Conservation (phyloP, 208 protist species). For the Crithidia sp. region DNA sequence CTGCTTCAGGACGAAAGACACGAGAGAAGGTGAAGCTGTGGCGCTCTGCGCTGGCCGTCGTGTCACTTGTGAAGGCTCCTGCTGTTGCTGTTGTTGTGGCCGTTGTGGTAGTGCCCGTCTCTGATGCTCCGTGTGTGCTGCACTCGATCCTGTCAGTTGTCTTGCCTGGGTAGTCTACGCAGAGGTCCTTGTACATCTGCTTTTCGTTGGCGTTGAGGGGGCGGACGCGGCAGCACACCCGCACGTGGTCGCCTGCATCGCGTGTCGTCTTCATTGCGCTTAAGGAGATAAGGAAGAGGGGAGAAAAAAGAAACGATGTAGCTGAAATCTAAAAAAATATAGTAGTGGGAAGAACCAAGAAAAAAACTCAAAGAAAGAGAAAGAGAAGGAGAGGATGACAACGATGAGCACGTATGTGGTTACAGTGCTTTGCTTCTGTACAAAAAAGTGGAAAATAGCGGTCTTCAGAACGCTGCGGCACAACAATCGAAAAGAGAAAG, state of each 20-base stretch:
- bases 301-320: slow-evolving; percentile 21
- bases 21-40: slow-evolving; percentile 71
- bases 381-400: too few relatives aligned
- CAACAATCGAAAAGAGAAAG: too few relatives aligned
- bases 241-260: slow-evolving; percentile 40
- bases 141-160: slow-evolving; percentile 22
- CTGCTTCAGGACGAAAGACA: slow-evolving; percentile 51
- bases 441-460: too few relatives aligned
- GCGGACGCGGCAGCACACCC: slow-evolving; percentile 58
- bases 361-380: too few relatives aligned
- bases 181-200: slow-evolving; percentile 27
- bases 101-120: not conserved
- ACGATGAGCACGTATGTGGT: too few relatives aligned
- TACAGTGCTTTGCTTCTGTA: too few relatives aligned
- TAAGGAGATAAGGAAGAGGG: not conserved
- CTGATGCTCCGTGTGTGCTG: not conserved
- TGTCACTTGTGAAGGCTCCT: not conserved
- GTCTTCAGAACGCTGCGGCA: too few relatives aligned
- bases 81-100: not conserved
- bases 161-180: slow-evolving; percentile 12
- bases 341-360: too few relatives aligned
- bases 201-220: slow-evolving; percentile 41
- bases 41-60: slow-evolving; percentile 2
- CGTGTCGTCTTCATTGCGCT: slow-evolving; percentile 21
- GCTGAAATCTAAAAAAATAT: not conserved